Conservation (phyloP, 73 alveolate genomes). For the Symbiodinium pilosum region DNA sequence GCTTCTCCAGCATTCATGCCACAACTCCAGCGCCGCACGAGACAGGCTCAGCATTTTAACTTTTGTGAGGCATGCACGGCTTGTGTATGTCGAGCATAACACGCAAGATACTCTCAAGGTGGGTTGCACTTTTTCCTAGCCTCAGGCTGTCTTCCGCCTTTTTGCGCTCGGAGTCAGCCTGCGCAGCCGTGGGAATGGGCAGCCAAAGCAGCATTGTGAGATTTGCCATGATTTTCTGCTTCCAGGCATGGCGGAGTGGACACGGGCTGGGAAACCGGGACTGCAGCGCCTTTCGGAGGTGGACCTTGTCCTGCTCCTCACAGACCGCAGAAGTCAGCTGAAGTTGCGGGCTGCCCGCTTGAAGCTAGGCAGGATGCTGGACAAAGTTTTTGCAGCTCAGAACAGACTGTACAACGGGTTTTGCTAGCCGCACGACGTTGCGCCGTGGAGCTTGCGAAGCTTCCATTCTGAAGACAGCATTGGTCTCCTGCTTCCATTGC, state of each 20-base stretch:
- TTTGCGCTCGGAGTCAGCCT: constrained; percentile 45
- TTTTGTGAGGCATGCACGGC: no score
- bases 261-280: no score
- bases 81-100: no score
- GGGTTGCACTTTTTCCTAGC: no score
- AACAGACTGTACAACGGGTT: background rate
- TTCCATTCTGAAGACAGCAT: constrained; percentile 4
- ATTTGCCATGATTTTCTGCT: no score
- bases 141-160: constrained; percentile 46
- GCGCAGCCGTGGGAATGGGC: background rate
- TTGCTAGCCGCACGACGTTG: background rate
- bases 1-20: no score
- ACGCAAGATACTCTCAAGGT: no score
- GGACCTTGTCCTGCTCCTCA: background rate
- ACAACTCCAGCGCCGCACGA: no score
- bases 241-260: no score
- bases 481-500: background rate
- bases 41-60: no score
- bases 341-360: background rate
- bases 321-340: background rate
- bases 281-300: background rate
- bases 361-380: no score
- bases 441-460: constrained; percentile 3
- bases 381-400: background rate
- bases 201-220: no score